Conservation (phyloP, 2,329 filamentous ascomycete species). For the Colletotrichum tropicale region DNA sequence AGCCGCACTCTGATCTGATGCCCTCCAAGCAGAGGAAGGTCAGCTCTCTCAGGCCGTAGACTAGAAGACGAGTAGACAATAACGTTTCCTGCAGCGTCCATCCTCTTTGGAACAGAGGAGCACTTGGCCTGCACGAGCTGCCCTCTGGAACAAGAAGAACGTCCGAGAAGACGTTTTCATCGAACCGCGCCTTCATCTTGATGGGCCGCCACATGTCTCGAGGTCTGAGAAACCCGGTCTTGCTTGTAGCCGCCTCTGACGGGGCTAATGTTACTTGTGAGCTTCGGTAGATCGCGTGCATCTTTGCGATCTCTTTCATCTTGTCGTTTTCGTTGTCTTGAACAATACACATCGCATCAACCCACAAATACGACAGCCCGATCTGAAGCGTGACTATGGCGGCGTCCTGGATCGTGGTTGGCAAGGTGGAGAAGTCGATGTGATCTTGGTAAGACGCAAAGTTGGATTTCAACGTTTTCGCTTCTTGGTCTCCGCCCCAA, state of each 20-base stretch:
- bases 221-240: background rate
- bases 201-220: background rate
- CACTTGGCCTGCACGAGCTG: background rate
- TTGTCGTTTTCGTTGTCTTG: conserved; percentile 1
- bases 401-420: background rate
- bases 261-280: background rate
- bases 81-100: background rate
- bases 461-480: background rate
- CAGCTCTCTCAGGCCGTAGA: background rate
- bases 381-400: background rate
- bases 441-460: background rate
- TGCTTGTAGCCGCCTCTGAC: background rate
- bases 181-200: background rate
- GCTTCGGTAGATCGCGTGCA: background rate
- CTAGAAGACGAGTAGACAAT: background rate
- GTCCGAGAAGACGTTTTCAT: background rate
- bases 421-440: background rate
- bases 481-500: background rate
- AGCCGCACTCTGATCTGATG: background rate
- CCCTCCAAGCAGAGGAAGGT: background rate
- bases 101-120: background rate
- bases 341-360: conserved; percentile 17
- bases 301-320: background rate
- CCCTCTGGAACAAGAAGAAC: background rate
- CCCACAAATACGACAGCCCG: conserved; percentile 16